These are phyloP conservation scores for Rhinocladiella similis DNA, from an alignment of 2,329 filamentous ascomycete species.

Conservation along the genomic window DNA sequence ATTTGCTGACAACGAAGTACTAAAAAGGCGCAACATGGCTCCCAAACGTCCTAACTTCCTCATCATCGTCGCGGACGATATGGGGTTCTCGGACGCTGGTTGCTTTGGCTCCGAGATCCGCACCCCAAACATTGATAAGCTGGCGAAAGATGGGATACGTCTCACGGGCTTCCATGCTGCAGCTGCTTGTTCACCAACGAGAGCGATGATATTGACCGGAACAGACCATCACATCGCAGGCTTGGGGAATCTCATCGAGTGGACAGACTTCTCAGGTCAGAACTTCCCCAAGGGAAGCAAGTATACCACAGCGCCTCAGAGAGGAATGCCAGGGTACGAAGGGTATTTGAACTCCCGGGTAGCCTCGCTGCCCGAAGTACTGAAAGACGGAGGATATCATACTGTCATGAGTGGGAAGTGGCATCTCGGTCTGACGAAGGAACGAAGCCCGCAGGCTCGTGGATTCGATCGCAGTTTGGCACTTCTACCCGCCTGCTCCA, in stretches of 20 bases:
- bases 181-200: conserved; percentile 64
- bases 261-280: conserved; percentile 56
- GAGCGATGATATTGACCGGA: conserved; percentile 67
- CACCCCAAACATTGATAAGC: conserved; percentile 59
- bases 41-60: conserved; percentile 60
- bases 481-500: conserved; percentile 61
- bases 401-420: conserved; percentile 65
- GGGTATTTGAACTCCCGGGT: conserved; percentile 64
- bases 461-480: conserved; percentile 63
- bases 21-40: conserved; percentile 24
- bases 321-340: conserved; percentile 63
- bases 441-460: conserved; percentile 55
- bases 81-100: conserved; percentile 61
- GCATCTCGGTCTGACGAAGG: conserved; percentile 61
- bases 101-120: conserved; percentile 62
- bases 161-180: conserved; percentile 67
- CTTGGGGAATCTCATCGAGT: conserved; percentile 57
- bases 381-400: conserved; percentile 59
- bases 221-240: conserved; percentile 49
- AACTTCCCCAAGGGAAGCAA: conserved; percentile 53
- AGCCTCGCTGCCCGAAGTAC: conserved; percentile 58
- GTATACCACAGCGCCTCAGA: conserved; percentile 55
- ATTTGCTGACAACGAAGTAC: background rate
- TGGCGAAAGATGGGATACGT: conserved; percentile 55
- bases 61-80: conserved; percentile 59